phyloP scores from a whole-genome alignment of 179 eudicot genomes.

The Heliamphora pulchella region DNA sequence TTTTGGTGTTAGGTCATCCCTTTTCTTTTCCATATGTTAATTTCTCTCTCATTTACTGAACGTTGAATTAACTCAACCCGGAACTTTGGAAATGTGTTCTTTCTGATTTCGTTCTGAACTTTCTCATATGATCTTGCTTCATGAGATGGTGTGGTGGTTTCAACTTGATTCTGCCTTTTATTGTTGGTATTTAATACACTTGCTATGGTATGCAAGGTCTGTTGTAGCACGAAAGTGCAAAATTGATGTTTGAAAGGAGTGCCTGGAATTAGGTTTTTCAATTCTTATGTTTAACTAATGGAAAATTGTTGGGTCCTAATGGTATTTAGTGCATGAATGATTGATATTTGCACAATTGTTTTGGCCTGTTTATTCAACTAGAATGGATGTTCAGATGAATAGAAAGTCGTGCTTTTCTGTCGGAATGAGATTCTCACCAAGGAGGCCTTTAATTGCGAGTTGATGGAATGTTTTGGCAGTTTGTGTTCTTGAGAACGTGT shows the following conservation, averaged over 20 bases:
- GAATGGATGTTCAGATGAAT: too few relatives aligned
- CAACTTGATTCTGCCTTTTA: not conserved
- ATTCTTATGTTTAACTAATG: conserved; percentile 4
- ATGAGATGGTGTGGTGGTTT: not conserved
- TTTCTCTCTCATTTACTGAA: not conserved
- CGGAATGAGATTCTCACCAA: not conserved
- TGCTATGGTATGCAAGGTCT: conserved; percentile 1
- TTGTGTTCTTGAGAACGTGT: not conserved
- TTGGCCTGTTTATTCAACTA: not conserved
- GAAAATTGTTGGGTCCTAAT: not conserved
- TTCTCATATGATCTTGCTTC: not conserved
- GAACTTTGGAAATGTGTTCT: not conserved
- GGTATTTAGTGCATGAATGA: not conserved
- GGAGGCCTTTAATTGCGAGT: not conserved
- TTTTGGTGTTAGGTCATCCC: not conserved
- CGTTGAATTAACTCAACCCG: not conserved
- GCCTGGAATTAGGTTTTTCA: not conserved
- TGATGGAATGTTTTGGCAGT: not conserved
- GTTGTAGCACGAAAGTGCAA: not conserved
- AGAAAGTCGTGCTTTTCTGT: too few relatives aligned
- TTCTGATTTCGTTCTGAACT: not conserved
- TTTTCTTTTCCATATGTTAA: not conserved
- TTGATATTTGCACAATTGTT: not conserved
- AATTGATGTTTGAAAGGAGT: not conserved
- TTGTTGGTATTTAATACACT: not conserved